Base-by-base conservation (phyloP, 257 asterid genomes). In the Solanum piurae region DNA sequence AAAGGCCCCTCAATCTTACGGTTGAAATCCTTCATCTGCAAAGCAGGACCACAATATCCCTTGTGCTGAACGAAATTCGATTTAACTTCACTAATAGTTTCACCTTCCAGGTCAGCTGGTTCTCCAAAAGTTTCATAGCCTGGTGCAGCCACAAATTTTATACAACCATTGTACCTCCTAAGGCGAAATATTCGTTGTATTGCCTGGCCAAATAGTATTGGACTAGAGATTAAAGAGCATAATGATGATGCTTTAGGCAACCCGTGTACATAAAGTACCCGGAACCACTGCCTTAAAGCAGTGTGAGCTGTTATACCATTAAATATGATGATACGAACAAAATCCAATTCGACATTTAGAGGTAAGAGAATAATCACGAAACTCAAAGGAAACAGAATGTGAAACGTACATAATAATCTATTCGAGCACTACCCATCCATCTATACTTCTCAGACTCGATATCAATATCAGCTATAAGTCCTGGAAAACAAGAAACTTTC, bases 341-440 rank as follows among this genome's bases (percentile, higher is more conserved):
- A 75, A 38, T 76, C 83, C 33, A 76, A 76, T 0, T 75, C 6
- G 33, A 38, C 21, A 75, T 75, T 21, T 38, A 16, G 20, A 74
- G 44, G 5, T 38, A 38, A n/a, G 40, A 55, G 12, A 6, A 0
- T 6, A n/a, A 76, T 76, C 83, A 40, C 0, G 8, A 12, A 40
- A 46, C 13, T 27, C 42, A 85, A 64, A 40, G 23, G 20, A 27
- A 37, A 69, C 14, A 69, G 64, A 68, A 72, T 1, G 2, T 14
- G 46, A 29, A 37, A 86, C 88, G 4, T 86, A 86, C 88, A 49
- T 52, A 86, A 73, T 46, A 73, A 93, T 95, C 98, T 83, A 97
- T 87, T 8, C 99, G 99, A 71, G 96, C 95, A 91, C 99, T 94
- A 71, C 99, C 99, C 99, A 97, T 95, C 99, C 99, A 97, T 92